Base-by-base conservation (phyloP, 495 filamentous ascomycete species). In the Aspergillus wentii region DNA sequence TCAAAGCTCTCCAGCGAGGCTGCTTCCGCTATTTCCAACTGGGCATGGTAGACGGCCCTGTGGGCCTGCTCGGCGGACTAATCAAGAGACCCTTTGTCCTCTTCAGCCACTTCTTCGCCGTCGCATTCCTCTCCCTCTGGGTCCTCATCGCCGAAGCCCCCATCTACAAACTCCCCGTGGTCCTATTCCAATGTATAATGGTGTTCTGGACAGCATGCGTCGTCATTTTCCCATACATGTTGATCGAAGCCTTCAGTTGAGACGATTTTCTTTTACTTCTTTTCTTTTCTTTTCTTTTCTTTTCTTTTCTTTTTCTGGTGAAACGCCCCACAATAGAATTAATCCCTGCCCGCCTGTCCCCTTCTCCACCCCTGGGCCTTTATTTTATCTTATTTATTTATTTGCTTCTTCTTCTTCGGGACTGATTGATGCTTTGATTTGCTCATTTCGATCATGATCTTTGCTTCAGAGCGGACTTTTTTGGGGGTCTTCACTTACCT, bases 21-120 rank as follows among this genome's bases (percentile, higher is more conserved):
- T 97, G 94, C 68, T 97, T 97, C 71, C 69, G 72, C 29, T 98
- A 98, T 58, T 98, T 98, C 70, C 68, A 88, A 55, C 62, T 76
- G 25, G 94, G 92, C 26, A 75, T 79, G 38, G 71, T 87, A 22
- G 74, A 83, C 42, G 86, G 81, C 15, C 92, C 92, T 5, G 78
- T 85, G 35, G 83, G 87, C 17, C 69, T 98, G 31, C 70, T 98
- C 1, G 92, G 82, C 3, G 94, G 90, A 31, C 71, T 96, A 30
- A 82, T 94, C 54, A 72, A 82, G 14, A 75, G 78, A 31, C 92
- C 92, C 2, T 48, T 82, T 17, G 75, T 88, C 30, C 79, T 98
- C 35, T 80, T 94, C 49, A 85, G 79, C 52, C 91, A 98, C 62
- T 98, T 98, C 68, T 97, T 95, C 62, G 76, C 79, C 17, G 92